Conservation (phyloP, 1,284 basidiomycete species). For the Porogramme epimiltina region DNA sequence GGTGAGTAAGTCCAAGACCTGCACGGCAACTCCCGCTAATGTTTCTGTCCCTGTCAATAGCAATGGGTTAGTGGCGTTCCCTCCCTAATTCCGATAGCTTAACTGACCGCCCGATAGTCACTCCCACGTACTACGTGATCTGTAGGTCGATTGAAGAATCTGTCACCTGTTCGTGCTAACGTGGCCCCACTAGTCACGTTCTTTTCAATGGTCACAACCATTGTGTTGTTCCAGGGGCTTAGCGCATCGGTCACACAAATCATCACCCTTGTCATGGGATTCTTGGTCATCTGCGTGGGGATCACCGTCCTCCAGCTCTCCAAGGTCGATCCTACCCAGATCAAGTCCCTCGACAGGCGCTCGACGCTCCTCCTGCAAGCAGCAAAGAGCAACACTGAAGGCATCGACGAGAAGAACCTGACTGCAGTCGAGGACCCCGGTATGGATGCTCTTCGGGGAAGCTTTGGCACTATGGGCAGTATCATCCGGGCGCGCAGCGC, state of each 20-base stretch:
- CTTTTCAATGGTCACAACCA: conserved; percentile 86
- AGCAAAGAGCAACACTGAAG: conserved; percentile 65
- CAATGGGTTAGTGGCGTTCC: conserved; percentile 63
- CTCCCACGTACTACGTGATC: conserved; percentile 87
- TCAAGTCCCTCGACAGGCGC: conserved; percentile 79
- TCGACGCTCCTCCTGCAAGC: conserved; percentile 86
- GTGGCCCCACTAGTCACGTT: conserved; percentile 63
- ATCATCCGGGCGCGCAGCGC: conserved; percentile 84
- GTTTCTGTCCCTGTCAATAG: conserved; percentile 35
- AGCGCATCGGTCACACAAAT: conserved; percentile 76
- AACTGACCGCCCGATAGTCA: conserved; percentile 51
- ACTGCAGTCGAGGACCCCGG: conserved; percentile 75
- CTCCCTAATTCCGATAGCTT: neutral
- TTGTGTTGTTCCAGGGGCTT: conserved; percentile 90
- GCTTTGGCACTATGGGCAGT: conserved; percentile 86
- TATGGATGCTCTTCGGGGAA: conserved; percentile 87
- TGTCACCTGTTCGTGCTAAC: neutral
- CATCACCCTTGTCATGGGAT: conserved; percentile 90
- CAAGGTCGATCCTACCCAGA: conserved; percentile 81
- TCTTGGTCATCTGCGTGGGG: conserved; percentile 86
- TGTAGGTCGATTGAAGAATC: conserved; percentile 46
- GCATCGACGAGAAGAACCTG: conserved; percentile 59
- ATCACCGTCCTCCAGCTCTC: conserved; percentile 97
- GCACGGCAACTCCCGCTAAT: neutral
- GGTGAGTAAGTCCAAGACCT: conserved; percentile 44